A percentile compares a stretch with the other conserved stretches of the same genome.
These are phyloP conservation scores for Aspergillus latus DNA, from an alignment of 2,329 filamentous ascomycete genomes.

Conservation along the genomic window DNA sequence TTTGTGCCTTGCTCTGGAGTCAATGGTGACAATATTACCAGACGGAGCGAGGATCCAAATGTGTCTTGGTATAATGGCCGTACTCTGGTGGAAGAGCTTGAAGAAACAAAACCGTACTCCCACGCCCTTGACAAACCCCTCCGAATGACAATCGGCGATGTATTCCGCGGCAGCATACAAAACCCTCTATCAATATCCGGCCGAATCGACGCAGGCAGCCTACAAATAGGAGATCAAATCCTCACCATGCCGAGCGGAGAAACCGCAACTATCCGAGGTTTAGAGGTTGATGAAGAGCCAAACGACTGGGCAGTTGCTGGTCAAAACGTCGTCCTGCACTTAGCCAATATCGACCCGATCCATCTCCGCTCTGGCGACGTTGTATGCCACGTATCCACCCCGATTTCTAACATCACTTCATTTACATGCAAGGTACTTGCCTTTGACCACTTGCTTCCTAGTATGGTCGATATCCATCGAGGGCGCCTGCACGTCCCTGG, in stretches of 20 bases:
- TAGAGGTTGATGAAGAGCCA: slow-evolving; percentile 71
- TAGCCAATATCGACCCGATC: slow-evolving; percentile 79
- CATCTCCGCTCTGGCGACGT: slow-evolving; percentile 84
- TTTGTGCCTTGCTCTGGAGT: slow-evolving; percentile 91
- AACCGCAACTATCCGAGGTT: slow-evolving; percentile 74
- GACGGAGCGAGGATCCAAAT: slow-evolving; percentile 48
- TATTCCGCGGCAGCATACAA: slow-evolving; percentile 75
- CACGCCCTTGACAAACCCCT: slow-evolving; percentile 75
- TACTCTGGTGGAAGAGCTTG: slow-evolving; percentile 80
- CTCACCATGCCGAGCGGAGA: slow-evolving; percentile 79
- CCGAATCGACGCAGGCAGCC: slow-evolving; percentile 76
- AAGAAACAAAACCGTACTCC: slow-evolving; percentile 72
- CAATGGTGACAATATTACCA: slow-evolving; percentile 77
- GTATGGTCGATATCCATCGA: slow-evolving; percentile 83
- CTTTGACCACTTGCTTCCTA: slow-evolving; percentile 85
- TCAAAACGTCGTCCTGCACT: slow-evolving; percentile 80
- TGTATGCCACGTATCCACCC: slow-evolving; percentile 67
- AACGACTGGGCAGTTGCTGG: slow-evolving; percentile 91
- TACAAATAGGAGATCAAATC: slow-evolving; percentile 81
- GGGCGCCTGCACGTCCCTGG: slow-evolving; percentile 79
- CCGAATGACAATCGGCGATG: slow-evolving; percentile 81
- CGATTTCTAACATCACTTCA: slow-evolving; percentile 68
- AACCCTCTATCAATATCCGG: slow-evolving; percentile 84
- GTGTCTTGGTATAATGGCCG: slow-evolving; percentile 77
- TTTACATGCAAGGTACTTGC: slow-evolving; percentile 84